Base-by-base conservation (phyloP, 495 filamentous ascomycete species). In the Pseudoneurospora amorphoporcata region DNA sequence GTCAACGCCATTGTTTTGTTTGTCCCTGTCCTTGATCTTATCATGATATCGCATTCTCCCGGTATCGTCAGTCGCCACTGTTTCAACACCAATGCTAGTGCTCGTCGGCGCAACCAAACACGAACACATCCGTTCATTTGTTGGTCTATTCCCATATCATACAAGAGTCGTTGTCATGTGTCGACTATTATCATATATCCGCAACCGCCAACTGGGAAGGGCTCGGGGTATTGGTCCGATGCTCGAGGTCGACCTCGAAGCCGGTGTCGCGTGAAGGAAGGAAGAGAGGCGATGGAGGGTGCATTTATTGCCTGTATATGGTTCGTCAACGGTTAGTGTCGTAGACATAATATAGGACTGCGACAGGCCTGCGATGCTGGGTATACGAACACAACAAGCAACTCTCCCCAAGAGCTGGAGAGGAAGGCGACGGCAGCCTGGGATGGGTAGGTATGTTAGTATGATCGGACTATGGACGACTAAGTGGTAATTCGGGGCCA, bases 381-480 rank as follows among this genome's bases (percentile, higher is more conserved):
- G 58, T 37, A 40, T 12, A 68, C 75, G 16, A 8, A 79, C 79
- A 75, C 73, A 41, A 79, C 73, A 23, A 79, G 47, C 38, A 68
- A 70, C 82, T 93, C 91, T 82, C 86, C 87, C 85, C 89, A 91
- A 77, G 87, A 89, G 85, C 87, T 91, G 78, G 90, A 86, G 76
- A 94, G 85, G 85, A 94, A 91, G 35, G 90, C 87, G 70, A 93
- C 88, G 73, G 89, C 90, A 72, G 86, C 87, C 91, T 93, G 76
- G 8, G 38, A 6, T 17, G 17, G 68, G 75, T 45, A 85, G 2
- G 7, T 16, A 9, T 61, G 68, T 80, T 53, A 80, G 78, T 39
- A 70, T 29, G 4, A 6, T 32, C 37, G 12, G 23, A 9, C 0
- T 7, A 17, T 19, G 8, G 6, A 2, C 19, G 41, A 3, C 1